Conservation (phyloP, 1,284 basidiomycete genomes). For the Fistulinella staudtii region DNA sequence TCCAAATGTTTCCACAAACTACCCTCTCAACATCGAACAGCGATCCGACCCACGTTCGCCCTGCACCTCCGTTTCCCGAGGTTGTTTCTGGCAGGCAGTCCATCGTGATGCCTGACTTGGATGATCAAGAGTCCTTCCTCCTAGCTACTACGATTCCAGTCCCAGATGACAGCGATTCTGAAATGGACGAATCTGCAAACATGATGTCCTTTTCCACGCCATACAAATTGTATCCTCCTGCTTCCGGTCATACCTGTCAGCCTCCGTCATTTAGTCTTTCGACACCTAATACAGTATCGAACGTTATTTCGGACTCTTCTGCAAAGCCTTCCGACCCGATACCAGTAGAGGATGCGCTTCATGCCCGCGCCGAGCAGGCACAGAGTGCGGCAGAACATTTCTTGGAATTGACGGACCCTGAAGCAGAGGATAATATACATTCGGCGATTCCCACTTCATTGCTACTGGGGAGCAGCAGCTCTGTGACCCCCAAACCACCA, state of each 20-base stretch:
- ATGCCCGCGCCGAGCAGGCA: slow-evolving; percentile 83
- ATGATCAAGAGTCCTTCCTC: slow-evolving; percentile 60
- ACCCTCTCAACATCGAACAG: slow-evolving; percentile 44
- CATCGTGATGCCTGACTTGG: slow-evolving; percentile 37
- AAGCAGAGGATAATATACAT: slow-evolving; percentile 51
- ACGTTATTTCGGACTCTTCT: slow-evolving; percentile 54
- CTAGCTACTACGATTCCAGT: slow-evolving; percentile 67
- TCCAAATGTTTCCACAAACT: slow-evolving; percentile 45
- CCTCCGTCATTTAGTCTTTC: slow-evolving; percentile 47
- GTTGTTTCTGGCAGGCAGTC: slow-evolving; percentile 38
- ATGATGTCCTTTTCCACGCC: slow-evolving; percentile 70
- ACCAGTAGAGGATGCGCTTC: slow-evolving; percentile 77
- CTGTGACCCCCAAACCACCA: slow-evolving; percentile 36
- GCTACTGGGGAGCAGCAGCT: slow-evolving; percentile 44
- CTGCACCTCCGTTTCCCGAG: slow-evolving; percentile 21
- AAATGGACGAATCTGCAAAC: slow-evolving; percentile 53
- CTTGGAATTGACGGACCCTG: slow-evolving; percentile 74
- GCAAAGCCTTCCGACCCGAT: slow-evolving; percentile 35
- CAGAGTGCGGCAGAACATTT: slow-evolving; percentile 82
- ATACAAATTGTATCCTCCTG: slow-evolving; percentile 48
- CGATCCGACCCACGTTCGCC: slow-evolving; percentile 38
- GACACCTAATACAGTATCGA: slow-evolving; percentile 46
- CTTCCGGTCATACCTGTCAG: too few species aligned
- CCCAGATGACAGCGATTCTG: slow-evolving; percentile 69
- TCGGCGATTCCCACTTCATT: slow-evolving; percentile 56